Percentiles rank a stretch among this genome's conserved stretches.
Conservation (phyloP, 805 yeast genomes). For the Ascoidea rubescens region DNA sequence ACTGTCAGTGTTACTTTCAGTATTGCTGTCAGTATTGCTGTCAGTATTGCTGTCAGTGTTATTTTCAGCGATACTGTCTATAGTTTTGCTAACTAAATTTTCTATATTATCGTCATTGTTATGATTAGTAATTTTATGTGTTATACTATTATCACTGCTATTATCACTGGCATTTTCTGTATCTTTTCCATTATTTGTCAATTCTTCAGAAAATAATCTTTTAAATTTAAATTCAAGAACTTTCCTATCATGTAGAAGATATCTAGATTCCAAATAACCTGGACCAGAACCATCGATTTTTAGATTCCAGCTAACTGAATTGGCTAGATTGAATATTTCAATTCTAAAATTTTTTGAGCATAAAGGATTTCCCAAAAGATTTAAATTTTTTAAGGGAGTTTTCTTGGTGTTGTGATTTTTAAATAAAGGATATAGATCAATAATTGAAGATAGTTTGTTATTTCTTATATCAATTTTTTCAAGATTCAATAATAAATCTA, state of each 20-base stretch:
- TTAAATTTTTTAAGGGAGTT: slow-evolving; percentile 15
- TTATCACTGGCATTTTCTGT: too few relatives aligned
- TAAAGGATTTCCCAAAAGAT: slow-evolving; percentile 25
- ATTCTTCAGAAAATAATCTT: slow-evolving; percentile 21
- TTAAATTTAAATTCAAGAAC: slow-evolving; percentile 27
- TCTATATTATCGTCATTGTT: too few relatives aligned
- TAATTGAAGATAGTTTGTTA: slow-evolving; percentile 25
- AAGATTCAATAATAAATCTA: slow-evolving; percentile 27
- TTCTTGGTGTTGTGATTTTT: slow-evolving; percentile 14
- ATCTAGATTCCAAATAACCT: slow-evolving; percentile 44
- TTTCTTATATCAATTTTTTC: slow-evolving; percentile 42
- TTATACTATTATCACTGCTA: too few relatives aligned
- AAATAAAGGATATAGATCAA: slow-evolving; percentile 27
- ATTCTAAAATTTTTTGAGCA: slow-evolving; percentile 30
- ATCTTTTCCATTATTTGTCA: too few relatives aligned
- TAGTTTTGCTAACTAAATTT: too few relatives aligned
- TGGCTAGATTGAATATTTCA: slow-evolving; percentile 40
- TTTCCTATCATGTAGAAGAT: slow-evolving; percentile 34
- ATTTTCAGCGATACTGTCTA: too few relatives aligned
- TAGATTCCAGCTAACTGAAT: slow-evolving; percentile 31
- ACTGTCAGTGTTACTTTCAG: too few relatives aligned
- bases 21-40: too few relatives aligned
- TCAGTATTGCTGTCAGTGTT: too few relatives aligned
- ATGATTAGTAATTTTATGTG: too few relatives aligned
- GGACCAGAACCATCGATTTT: slow-evolving; percentile 49